Evolutionary conservation across 106 monocot genomes (phyloP).

Genomic region (Phalaenopsis equestris): DNA sequence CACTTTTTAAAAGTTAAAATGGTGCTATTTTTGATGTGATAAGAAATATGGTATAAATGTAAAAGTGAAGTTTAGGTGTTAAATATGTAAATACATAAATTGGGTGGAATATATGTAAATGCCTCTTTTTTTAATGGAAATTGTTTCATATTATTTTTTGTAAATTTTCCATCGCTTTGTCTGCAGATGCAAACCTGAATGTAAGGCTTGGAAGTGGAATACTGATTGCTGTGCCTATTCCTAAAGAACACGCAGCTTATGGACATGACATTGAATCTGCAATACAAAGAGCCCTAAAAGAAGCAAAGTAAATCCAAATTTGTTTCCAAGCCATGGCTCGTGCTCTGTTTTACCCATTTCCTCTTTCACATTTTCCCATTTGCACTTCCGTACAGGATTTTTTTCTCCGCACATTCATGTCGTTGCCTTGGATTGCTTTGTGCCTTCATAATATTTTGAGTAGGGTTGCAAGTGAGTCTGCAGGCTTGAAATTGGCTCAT

Average conservation of each 20-base stretch:
- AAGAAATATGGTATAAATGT: too few relatives aligned
- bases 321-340: neutral
- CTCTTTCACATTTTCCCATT: neutral
- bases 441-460: neutral
- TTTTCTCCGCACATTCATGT: neutral
- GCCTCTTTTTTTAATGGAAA: neutral
- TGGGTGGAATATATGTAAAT: too few relatives aligned
- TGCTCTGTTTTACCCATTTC: neutral
- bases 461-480: too few relatives aligned
- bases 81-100: too few relatives aligned
- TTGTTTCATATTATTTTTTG: neutral
- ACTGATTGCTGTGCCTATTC: slow-evolving; percentile 90
- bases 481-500: too few relatives aligned
- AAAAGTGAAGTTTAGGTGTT: too few relatives aligned
- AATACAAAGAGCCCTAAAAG: slow-evolving; percentile 78
- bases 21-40: too few relatives aligned
- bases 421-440: neutral
- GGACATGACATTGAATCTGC: slow-evolving; percentile 84
- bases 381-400: neutral
- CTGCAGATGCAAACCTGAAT: slow-evolving; percentile 68
- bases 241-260: slow-evolving; percentile 69
- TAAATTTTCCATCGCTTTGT: slow-evolving; percentile 5
- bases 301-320: slow-evolving; percentile 54
- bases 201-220: slow-evolving; percentile 65
- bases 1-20: too few relatives aligned